Conservation (phyloP, 208 protist genomes). For the Naegleria fowleri region DNA sequence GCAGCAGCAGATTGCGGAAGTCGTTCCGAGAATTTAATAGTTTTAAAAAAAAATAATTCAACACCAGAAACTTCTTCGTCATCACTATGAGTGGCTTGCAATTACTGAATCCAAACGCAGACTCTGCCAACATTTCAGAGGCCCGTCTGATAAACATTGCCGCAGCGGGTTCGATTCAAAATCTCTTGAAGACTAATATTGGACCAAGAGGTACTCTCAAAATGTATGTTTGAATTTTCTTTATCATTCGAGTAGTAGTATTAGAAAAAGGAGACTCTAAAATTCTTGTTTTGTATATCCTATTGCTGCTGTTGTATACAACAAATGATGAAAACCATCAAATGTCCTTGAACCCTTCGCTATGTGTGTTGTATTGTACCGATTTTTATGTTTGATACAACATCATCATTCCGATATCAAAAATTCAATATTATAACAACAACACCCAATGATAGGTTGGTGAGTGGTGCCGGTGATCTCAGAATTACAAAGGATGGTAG, state of each 20-base stretch:
- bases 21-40: no score
- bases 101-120: slow-evolving; percentile 52
- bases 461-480: slow-evolving; percentile 96
- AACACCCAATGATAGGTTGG: slow-evolving; percentile 63
- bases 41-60: no score
- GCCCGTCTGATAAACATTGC: slow-evolving; percentile 96
- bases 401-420: not conserved
- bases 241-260: no score
- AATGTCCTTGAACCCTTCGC: no score
- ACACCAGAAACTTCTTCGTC: no score
- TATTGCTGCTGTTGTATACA: no score
- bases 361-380: no score
- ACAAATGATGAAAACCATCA: no score
- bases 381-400: no score
- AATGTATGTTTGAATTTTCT: slow-evolving; percentile 69
- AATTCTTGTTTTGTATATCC: not conserved
- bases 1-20: no score
- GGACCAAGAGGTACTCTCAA: slow-evolving; percentile 98
- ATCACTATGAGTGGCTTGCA: slow-evolving; percentile 19
- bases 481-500: slow-evolving; percentile 99
- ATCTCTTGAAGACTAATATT: slow-evolving; percentile 97
- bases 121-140: slow-evolving; percentile 42
- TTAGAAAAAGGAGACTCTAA: not conserved
- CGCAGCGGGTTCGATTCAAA: slow-evolving; percentile 92
- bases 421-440: not conserved